These are phyloP conservation scores for Suillus lakei DNA, from an alignment of 768 basidiomycete genomes.

Conservation along the genomic window DNA sequence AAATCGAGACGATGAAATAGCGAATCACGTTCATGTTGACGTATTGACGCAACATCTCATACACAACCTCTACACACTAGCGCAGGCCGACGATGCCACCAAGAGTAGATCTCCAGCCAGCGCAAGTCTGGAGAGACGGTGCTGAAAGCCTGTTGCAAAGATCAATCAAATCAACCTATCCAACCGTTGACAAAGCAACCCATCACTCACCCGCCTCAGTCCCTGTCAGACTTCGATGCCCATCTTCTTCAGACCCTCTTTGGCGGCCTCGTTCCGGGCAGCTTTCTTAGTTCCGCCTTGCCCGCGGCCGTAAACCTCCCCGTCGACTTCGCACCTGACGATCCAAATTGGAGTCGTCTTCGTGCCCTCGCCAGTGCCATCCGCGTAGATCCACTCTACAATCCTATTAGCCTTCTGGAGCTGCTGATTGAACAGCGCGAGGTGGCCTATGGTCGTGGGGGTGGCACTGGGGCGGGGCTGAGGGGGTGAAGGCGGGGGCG, in stretches of 20 bases:
- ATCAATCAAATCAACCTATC: not conserved
- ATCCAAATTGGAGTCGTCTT: constrained; percentile 80
- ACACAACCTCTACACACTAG: constrained; percentile 68
- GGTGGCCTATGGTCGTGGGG: constrained; percentile 56
- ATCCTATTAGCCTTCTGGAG: constrained; percentile 59
- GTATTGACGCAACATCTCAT: constrained; percentile 29
- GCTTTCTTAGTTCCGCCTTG: constrained; percentile 78
- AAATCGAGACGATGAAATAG: not conserved
- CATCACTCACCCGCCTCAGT: constrained; percentile 11
- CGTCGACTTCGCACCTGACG: constrained; percentile 66
- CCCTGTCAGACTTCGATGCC: constrained; percentile 51
- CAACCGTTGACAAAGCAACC: constrained; percentile 27
- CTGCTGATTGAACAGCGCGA: constrained; percentile 81
- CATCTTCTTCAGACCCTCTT: constrained; percentile 65
- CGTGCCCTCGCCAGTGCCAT: constrained; percentile 48
- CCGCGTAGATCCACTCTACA: constrained; percentile 76
- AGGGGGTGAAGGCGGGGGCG: constrained; percentile 18
- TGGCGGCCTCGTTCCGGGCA: constrained; percentile 83
- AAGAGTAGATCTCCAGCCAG: constrained; percentile 43
- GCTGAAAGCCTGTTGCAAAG: constrained; percentile 38
- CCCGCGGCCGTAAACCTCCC: constrained; percentile 62
- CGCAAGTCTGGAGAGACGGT: constrained; percentile 63
- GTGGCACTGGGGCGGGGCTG: constrained; percentile 17
- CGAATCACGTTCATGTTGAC: not conserved
- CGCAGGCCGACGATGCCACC: constrained; percentile 45